phyloP scores from a whole-genome alignment of 73 alveolate species.

The Tetrahymena borealis region DNA sequence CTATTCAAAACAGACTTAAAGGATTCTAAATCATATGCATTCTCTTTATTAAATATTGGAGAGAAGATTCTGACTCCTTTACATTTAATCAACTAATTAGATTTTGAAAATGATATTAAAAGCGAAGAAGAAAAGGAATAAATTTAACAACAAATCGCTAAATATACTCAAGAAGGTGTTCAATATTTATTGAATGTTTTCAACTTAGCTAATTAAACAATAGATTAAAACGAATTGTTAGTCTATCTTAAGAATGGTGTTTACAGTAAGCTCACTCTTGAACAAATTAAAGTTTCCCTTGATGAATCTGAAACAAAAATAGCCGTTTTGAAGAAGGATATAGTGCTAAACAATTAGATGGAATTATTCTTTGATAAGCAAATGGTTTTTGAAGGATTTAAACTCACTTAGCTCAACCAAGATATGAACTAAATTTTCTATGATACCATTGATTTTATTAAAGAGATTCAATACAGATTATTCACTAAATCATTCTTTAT shows the following conservation, averaged over 20 bases:
- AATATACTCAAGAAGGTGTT: not conserved
- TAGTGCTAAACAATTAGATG: not conserved
- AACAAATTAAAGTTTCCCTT: not conserved
- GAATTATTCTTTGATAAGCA: not conserved
- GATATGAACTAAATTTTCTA: not conserved
- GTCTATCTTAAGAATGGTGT: not conserved
- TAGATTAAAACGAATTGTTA: not conserved
- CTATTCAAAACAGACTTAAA: not conserved
- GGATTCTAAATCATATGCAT: not conserved
- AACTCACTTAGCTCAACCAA: not conserved
- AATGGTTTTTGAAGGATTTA: not conserved
- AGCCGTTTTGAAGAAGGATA: not conserved
- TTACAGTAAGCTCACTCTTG: not conserved
- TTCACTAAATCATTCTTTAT: not conserved
- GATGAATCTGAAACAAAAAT: not conserved
- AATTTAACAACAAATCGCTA: not conserved
- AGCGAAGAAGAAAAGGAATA: not conserved
- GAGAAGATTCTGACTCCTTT: not conserved
- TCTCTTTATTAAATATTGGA: not conserved
- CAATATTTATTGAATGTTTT: not conserved
- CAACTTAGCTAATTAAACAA: not conserved
- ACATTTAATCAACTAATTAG: not conserved
- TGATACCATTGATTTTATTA: not conserved
- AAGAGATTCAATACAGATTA: not conserved
- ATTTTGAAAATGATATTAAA: not conserved